Conservation (phyloP, 2,329 filamentous ascomycete species). For the Cladorrhinum sp. region DNA sequence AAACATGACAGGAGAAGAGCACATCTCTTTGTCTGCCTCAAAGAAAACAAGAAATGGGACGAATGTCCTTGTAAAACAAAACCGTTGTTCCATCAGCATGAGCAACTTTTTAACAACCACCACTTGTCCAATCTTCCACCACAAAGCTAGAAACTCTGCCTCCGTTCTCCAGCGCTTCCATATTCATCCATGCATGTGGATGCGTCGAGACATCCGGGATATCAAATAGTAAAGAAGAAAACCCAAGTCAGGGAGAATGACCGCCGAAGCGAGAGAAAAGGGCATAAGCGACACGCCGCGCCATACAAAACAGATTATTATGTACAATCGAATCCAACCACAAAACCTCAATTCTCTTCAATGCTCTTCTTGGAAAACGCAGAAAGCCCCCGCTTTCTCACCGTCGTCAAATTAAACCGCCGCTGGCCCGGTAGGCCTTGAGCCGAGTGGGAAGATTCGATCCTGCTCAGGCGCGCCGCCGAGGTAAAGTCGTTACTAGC, state of each 20-base stretch:
- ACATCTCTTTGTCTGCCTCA: neutral
- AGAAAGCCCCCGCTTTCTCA: slow-evolving; percentile 29
- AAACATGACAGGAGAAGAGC: slow-evolving; percentile 25
- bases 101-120: neutral
- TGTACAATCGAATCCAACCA: slow-evolving; percentile 12
- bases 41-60: neutral
- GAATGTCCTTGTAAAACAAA: neutral
- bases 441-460: slow-evolving; percentile 69
- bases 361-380: slow-evolving; percentile 32
- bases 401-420: slow-evolving; percentile 29
- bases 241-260: neutral
- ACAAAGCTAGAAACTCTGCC: neutral
- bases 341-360: slow-evolving; percentile 11
- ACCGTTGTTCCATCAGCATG: neutral
- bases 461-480: slow-evolving; percentile 76
- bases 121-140: neutral
- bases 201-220: slow-evolving; percentile 19
- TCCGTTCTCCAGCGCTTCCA: neutral
- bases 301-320: slow-evolving; percentile 8
- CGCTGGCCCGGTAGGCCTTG: slow-evolving; percentile 24
- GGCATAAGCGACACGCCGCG: neutral
- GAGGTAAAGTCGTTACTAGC: slow-evolving; percentile 87
- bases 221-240: slow-evolving; percentile 21
- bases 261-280: slow-evolving; percentile 2
- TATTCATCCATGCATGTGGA: slow-evolving; percentile 5